These are phyloP conservation scores for Xylariomycetidae sp. DNA, from an alignment of 2,329 filamentous ascomycete species.

Conservation along the genomic window DNA sequence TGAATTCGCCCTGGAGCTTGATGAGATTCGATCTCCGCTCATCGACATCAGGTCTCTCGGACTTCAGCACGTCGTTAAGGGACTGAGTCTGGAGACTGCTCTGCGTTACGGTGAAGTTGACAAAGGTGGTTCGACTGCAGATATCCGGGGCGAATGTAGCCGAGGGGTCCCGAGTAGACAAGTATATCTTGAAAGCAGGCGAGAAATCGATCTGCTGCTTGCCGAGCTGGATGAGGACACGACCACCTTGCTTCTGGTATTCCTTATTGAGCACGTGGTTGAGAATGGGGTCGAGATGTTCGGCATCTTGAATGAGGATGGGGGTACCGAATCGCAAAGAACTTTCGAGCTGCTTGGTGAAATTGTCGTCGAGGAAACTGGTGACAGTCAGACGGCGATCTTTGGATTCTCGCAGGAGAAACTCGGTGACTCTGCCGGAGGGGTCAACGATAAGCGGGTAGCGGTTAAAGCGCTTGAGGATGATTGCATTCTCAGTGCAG, in stretches of 20 bases:
- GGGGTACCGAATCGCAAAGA: conserved; percentile 96
- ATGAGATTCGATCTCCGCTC: conserved; percentile 95
- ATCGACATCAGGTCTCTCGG: conserved; percentile 94
- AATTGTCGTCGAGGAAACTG: conserved; percentile 95
- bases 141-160: conserved; percentile 94
- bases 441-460: conserved; percentile 98
- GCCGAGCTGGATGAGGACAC: conserved; percentile 95
- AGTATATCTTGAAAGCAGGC: conserved; percentile 88
- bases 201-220: conserved; percentile 99
- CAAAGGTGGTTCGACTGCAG: conserved; percentile 96
- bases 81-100: conserved; percentile 98
- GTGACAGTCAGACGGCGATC: conserved; percentile 92
- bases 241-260: conserved; percentile 96
- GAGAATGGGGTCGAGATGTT: conserved; percentile 92
- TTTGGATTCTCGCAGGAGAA: conserved; percentile 90
- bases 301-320: conserved; percentile 96
- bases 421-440: conserved; percentile 89
- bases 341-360: conserved; percentile 96
- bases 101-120: conserved; percentile 99
- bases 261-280: conserved; percentile 99
- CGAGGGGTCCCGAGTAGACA: conserved; percentile 94
- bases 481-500: conserved; percentile 97
- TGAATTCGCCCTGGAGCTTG: conserved; percentile 98
- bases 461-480: conserved; percentile 95
- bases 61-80: conserved; percentile 94